A percentile compares a stretch with the other conserved stretches of the same genome.
Evolutionary conservation across 345 rosid species (phyloP).

Genomic region (Syzygium aqueum): DNA sequence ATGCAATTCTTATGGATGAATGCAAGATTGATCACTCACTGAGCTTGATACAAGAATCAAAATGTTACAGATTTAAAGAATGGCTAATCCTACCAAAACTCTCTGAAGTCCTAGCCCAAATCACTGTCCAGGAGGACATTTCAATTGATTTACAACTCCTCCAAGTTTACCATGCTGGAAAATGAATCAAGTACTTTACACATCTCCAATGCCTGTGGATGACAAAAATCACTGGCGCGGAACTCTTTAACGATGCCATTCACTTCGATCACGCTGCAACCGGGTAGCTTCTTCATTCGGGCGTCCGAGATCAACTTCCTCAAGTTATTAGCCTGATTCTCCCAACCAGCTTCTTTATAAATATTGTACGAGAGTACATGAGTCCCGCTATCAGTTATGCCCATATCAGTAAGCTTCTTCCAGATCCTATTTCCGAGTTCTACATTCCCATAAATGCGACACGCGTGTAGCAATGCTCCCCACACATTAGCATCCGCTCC

Average conservation of each 20-base stretch:
- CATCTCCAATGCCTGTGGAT: conserved; percentile 8
- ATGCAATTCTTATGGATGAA: neutral
- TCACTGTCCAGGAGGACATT: neutral
- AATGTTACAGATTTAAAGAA: neutral
- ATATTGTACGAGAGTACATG: conserved; percentile 21
- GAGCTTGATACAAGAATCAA: neutral
- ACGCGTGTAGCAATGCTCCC: too few relatives aligned
- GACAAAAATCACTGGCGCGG: conserved; percentile 14
- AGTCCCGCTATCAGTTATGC: conserved; percentile 8
- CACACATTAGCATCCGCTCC: too few relatives aligned
- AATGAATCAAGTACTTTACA: conserved; percentile 11
- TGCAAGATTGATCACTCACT: neutral
- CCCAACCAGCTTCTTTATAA: conserved; percentile 26
- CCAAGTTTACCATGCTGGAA: neutral
- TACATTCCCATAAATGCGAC: conserved; percentile 17
- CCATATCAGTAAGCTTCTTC: conserved; percentile 16
- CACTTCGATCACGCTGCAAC: conserved; percentile 19
- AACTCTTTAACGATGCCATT: conserved; percentile 17
- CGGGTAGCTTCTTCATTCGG: conserved; percentile 18
- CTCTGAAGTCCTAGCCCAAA: neutral
- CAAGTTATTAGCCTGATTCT: conserved; percentile 13
- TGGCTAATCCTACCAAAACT: neutral
- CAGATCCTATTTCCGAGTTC: conserved; percentile 29
- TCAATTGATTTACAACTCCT: neutral
- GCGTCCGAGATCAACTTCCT: conserved; percentile 14